Conservation (phyloP, 441 rosid species). For the Mallotus japonicus region DNA sequence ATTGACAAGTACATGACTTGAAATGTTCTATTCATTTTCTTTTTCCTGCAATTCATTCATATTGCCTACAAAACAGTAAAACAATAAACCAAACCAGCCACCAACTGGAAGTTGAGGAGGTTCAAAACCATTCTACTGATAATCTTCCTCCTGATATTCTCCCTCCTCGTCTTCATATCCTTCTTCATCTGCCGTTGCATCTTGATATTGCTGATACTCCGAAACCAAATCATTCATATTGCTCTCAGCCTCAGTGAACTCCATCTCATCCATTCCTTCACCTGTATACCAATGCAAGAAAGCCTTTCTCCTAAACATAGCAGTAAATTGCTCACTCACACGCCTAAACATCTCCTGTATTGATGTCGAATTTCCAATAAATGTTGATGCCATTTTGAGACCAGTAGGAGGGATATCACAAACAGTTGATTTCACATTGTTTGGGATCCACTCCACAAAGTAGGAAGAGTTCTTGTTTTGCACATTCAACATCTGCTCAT, state of each 20-base stretch:
- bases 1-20: no score
- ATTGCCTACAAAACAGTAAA: no score
- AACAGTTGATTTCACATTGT: conserved; percentile 39
- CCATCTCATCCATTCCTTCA: conserved; percentile 27
- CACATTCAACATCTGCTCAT: conserved; percentile 25
- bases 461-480: conserved; percentile 28
- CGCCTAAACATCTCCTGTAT: conserved; percentile 31
- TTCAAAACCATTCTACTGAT: no score
- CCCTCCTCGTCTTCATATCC: conserved; percentile 30
- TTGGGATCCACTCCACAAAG: conserved; percentile 36
- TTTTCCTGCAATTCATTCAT: no score
- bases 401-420: conserved; percentile 39
- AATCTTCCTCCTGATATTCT: no score
- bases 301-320: conserved; percentile 29
- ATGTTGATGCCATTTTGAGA: conserved; percentile 41
- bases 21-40: no score
- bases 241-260: conserved; percentile 23
- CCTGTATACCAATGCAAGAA: conserved; percentile 27
- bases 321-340: conserved; percentile 26
- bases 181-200: conserved; percentile 38
- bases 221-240: conserved; percentile 31
- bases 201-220: conserved; percentile 38
- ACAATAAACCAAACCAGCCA: no score
- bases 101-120: no score
- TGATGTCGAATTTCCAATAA: conserved; percentile 32